phyloP scores from a whole-genome alignment of 305 asterid genomes.

The Fraxinus ornus region DNA sequence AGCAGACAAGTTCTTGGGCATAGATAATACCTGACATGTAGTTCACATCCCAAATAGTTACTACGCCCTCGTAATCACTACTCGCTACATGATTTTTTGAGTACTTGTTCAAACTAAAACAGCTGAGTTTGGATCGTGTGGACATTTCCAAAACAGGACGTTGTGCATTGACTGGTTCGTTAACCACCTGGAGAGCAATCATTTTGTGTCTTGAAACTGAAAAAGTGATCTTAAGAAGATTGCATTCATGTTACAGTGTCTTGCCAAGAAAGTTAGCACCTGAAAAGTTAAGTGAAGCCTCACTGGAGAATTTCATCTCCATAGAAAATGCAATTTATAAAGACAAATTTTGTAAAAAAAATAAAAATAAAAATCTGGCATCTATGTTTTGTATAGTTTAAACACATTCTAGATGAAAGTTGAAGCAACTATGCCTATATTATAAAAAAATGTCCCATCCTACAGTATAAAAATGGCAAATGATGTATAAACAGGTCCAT shows the following conservation, averaged over 20 bases:
- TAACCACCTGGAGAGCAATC: slow-evolving; percentile 60
- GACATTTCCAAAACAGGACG: slow-evolving; percentile 85
- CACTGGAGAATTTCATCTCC: neutral
- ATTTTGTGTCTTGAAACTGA: neutral
- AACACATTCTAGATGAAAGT: neutral
- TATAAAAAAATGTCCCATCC: neutral
- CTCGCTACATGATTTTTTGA: slow-evolving; percentile 74
- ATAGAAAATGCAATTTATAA: neutral
- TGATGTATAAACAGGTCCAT: neutral
- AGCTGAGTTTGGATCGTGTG: slow-evolving; percentile 80
- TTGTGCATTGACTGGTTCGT: slow-evolving; percentile 67
- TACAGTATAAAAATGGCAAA: neutral
- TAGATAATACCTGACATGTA: slow-evolving; percentile 69
- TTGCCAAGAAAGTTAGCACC: neutral
- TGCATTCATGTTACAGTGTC: neutral
- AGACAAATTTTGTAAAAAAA: neutral
- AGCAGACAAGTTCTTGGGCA: slow-evolving; percentile 17
- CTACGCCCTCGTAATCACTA: slow-evolving; percentile 91
- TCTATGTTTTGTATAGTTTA: neutral
- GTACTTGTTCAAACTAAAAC: slow-evolving; percentile 90
- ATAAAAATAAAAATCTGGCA: neutral
- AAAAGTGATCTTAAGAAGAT: slow-evolving; percentile 10
- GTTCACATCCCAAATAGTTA: slow-evolving; percentile 92
- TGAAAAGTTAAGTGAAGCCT: slow-evolving; percentile 3
- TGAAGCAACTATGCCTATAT: neutral